Base-by-base conservation (phyloP, 2,329 filamentous ascomycete genomes). In the Dactylonectria estremocensis region DNA sequence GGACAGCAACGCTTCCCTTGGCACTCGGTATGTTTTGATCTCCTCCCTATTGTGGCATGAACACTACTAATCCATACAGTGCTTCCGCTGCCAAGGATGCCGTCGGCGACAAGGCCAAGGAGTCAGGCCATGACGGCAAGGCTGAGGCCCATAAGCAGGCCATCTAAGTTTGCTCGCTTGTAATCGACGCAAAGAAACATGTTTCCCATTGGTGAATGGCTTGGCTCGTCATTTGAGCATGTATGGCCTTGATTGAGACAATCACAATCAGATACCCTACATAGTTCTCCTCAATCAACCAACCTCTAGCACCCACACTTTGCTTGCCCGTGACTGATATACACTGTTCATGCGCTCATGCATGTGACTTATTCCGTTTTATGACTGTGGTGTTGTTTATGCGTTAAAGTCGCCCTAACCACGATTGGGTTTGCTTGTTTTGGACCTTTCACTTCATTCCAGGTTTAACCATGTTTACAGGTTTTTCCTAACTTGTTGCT, bases 1-100 rank as follows among this genome's bases (percentile, higher is more conserved):
- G 87, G 88, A 89, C 78, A 80, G 74, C 79, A 82, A 90, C 77
- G 85, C 84, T 69, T 71, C 74, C 73, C 6, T 90, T 65, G 78
- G 82, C 77, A 89, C 87, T 78, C 89, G 90, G 84, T 86, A 54
- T 46, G 2, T 31, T 22, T 11, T 10, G n/a, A 22, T 13, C 6
- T 24, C 5, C 18, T 10, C 24, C 18, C 10, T n/a, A n/a, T n/a
- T n/a, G n/a, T n/a, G n/a, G n/a, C n/a, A n/a, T n/a, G n/a, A n/a
- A n/a, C n/a, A n/a, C n/a, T n/a, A n/a, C n/a, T n/a, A n/a, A n/a
- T n/a, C n/a, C n/a, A 10, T 35, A 20, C 67, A 86, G 85, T 68
- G 80, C 82, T 69, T 80, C 80, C 9, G 85, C 85, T n/a, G 82
- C 84, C 72, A 86, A 86, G 81, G 84, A 87, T 45, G 85, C 85